These are phyloP conservation scores for Trematosphaeria pertusa DNA, from an alignment of 2,329 filamentous ascomycete species.

Conservation along the genomic window DNA sequence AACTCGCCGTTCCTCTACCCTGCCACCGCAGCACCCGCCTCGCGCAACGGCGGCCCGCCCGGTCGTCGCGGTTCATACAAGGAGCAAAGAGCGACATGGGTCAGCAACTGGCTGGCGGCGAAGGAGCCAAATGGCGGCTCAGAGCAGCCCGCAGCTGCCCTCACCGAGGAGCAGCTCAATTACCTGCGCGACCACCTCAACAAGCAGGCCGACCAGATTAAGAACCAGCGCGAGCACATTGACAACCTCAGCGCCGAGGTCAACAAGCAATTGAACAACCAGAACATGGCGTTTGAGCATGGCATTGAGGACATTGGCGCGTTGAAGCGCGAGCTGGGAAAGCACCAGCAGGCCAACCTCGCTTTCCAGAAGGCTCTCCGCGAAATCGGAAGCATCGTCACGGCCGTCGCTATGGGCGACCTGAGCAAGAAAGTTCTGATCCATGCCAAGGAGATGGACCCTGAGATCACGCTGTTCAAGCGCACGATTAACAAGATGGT, in stretches of 20 bases:
- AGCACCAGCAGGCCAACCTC: constrained; percentile 97
- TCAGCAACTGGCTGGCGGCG: constrained; percentile 61
- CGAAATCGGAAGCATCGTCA: constrained; percentile 97
- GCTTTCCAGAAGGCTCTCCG: constrained; percentile 97
- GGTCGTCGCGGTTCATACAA: constrained; percentile 42
- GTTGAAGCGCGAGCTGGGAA: constrained; percentile 90
- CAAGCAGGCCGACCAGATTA: constrained; percentile 90
- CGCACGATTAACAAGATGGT: constrained; percentile 99
- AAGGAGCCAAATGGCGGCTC: constrained; percentile 58
- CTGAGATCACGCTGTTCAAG: constrained; percentile 97
- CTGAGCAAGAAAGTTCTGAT: constrained; percentile 97
- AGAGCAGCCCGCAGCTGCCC: constrained; percentile 58
- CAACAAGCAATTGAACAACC: constrained; percentile 82
- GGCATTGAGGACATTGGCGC: constrained; percentile 85
- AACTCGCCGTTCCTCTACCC: constrained; percentile 64
- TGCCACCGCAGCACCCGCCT: constrained; percentile 56
- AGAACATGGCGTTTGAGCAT: constrained; percentile 80
- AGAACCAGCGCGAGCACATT: constrained; percentile 85
- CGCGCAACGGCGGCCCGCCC: constrained; percentile 41
- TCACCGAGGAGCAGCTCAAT: constrained; percentile 83
- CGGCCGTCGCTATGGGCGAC: constrained; percentile 92
- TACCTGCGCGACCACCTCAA: constrained; percentile 90
- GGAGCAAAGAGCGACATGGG: constrained; percentile 50
- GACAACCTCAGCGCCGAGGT: constrained; percentile 86
- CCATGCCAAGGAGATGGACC: constrained; percentile 95